A percentile compares a stretch with the other conserved stretches of the same genome.
These are phyloP conservation scores for Lipomyces orientalis DNA, from an alignment of 805 yeast species.

Conservation along the genomic window DNA sequence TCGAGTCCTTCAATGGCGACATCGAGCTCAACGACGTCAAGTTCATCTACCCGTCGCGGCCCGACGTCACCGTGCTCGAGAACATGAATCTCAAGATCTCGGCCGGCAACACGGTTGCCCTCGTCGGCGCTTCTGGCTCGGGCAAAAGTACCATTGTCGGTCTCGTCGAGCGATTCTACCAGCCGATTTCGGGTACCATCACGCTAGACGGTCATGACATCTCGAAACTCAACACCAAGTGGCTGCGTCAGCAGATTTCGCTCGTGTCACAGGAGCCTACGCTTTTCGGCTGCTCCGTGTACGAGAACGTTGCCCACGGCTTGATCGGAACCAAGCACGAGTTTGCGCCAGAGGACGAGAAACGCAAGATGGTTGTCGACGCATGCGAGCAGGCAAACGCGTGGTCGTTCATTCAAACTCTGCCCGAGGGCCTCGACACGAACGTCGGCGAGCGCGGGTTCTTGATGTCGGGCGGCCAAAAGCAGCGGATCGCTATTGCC, in stretches of 20 bases:
- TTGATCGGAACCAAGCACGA: constrained; percentile 47
- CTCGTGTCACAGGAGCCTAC: constrained; percentile 98
- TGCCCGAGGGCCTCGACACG: constrained; percentile 59
- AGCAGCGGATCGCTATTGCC: constrained; percentile 67
- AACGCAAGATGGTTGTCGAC: constrained; percentile 46
- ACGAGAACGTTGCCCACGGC: constrained; percentile 83
- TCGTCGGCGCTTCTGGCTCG: constrained; percentile 94
- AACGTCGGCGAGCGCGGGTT: constrained; percentile 60
- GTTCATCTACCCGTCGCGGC: constrained; percentile 79
- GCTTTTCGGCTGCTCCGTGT: constrained; percentile 81
- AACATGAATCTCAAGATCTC: constrained; percentile 79
- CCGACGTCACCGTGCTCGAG: constrained; percentile 79
- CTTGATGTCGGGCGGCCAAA: constrained; percentile 71
- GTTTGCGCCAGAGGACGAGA: constrained; percentile 47
- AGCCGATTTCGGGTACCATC: constrained; percentile 73
- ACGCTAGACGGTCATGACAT: constrained; percentile 86
- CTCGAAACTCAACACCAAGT: constrained; percentile 69
- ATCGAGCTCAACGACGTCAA: constrained; percentile 82
- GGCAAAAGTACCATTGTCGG: constrained; percentile 91
- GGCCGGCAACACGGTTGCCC: constrained; percentile 88
- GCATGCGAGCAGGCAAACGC: constrained; percentile 62
- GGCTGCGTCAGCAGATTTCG: constrained; percentile 77
- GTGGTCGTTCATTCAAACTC: constrained; percentile 53
- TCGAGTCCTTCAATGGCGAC: constrained; percentile 56
- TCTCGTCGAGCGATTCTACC: constrained; percentile 86